Conservation (phyloP, 2,329 filamentous ascomycete species). For the Verticillium dahliae region DNA sequence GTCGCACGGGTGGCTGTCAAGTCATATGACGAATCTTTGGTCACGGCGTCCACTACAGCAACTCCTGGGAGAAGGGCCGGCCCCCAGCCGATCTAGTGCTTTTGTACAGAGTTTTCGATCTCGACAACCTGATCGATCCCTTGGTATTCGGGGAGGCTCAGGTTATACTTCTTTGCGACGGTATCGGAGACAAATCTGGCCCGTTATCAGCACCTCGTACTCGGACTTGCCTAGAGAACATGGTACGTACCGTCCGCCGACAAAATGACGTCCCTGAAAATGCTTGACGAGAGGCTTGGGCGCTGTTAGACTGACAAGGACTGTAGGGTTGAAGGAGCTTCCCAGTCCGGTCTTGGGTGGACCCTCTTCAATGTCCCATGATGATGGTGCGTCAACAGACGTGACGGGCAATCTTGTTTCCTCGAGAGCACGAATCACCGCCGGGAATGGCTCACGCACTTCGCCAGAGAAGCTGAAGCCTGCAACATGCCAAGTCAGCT, state of each 20-base stretch:
- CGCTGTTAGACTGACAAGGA: conserved; percentile 82
- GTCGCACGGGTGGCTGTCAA: conserved; percentile 45
- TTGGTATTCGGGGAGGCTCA: conserved; percentile 76
- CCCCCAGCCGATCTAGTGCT: conserved; percentile 32
- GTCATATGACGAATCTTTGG: conserved; percentile 34
- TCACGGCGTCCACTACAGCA: too few relatives aligned
- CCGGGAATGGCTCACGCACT: conserved; percentile 85
- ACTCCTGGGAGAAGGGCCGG: too few relatives aligned
- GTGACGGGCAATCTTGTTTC: conserved; percentile 70
- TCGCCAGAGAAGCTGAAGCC: conserved; percentile 90
- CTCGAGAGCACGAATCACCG: conserved; percentile 71
- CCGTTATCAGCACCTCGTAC: not conserved
- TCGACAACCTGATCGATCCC: conserved; percentile 89
- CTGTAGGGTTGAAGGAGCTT: conserved; percentile 71
- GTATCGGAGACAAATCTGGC: conserved; percentile 68
- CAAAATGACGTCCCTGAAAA: conserved; percentile 83
- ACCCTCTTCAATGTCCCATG: conserved; percentile 86
- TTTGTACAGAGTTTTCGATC: conserved; percentile 45
- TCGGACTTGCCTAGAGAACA: not conserved
- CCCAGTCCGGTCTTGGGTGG: conserved; percentile 73
- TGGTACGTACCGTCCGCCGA: conserved; percentile 67
- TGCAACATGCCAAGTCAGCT: conserved; percentile 20
- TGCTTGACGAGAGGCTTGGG: conserved; percentile 83
- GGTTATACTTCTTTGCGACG: conserved; percentile 77
- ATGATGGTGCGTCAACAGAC: conserved; percentile 87